Percentiles rank a stretch among this genome's conserved stretches.
These are phyloP conservation scores for Malus hybrid DNA, from an alignment of 331 rosid species.

Conservation along the genomic window DNA sequence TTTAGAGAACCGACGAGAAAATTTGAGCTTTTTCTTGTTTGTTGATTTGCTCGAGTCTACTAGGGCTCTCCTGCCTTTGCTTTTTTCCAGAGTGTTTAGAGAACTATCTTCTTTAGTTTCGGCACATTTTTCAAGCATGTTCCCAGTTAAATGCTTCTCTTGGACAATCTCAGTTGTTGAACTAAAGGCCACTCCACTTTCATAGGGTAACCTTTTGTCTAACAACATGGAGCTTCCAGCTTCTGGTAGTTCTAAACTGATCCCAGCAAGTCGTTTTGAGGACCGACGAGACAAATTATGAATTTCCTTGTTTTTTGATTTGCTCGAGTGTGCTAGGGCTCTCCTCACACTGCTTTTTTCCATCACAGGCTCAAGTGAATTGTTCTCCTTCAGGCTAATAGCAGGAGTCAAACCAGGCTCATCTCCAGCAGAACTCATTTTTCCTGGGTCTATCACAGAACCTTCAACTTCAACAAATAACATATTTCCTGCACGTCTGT, in stretches of 20 bases:
- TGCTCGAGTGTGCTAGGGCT: conserved; percentile 22
- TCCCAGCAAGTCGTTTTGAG: conserved; percentile 63
- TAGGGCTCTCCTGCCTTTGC: conserved; percentile 15
- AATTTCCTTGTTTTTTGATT: conserved; percentile 28
- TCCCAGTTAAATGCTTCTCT: conserved; percentile 25
- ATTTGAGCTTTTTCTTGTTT: conserved; percentile 24
- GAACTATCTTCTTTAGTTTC: conserved; percentile 21
- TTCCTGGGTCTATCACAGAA: conserved; percentile 4
- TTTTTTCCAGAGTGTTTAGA: conserved; percentile 15
- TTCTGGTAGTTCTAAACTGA: conserved; percentile 21
- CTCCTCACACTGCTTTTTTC: conserved; percentile 19
- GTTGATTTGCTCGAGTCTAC: conserved; percentile 26
- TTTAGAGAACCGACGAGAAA: conserved; percentile 57
- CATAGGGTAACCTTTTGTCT: conserved; percentile 16
- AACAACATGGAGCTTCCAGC: conserved; percentile 23
- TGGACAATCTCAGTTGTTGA: conserved; percentile 17
- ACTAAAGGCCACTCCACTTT: conserved; percentile 15
- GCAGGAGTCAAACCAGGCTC: conserved; percentile 16
- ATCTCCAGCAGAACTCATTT: conserved; percentile 8
- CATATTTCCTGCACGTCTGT: conserved; percentile 39
- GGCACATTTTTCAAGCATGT: conserved; percentile 22
- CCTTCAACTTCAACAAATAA: conserved; percentile 40
- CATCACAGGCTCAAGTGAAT: conserved; percentile 3
- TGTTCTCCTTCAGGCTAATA: conserved; percentile 18
- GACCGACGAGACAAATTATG: conserved; percentile 41